Evolutionary conservation across 805 yeast genomes (phyloP), one percentile per base, ranked within the genome.

Genomic region (Starmerella roubikii): DNA sequence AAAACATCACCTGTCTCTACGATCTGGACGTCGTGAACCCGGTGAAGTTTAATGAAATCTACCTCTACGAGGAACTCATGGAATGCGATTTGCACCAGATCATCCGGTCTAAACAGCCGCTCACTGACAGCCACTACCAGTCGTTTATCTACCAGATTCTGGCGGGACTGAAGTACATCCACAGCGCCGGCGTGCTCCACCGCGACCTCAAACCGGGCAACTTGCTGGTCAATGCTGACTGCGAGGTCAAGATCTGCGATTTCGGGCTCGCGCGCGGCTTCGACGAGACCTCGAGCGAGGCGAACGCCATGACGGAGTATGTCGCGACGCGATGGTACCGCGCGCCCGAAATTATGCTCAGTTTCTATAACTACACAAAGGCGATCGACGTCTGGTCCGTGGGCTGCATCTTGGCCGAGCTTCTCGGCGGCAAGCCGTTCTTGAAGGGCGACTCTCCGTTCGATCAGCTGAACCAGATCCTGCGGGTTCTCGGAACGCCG

Each of bases 61-160:
- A 91, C 50, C 66, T 91, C 7, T 91, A 91, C 54, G 98, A 91
- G 59, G 98, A 88, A 60, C 66, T 91, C 50, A 91, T 91, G 98
- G 98, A 91, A 59, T 91, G 98, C 63, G 98, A 91, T 59, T 79
- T 91, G 83, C 97, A 91, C 59, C 97, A 88, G 60, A 91, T 91
- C 54, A 88, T 91, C 45, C 70, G 94, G 51, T 82, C 94, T 10
- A 88, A 86, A 17, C 97, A 88, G 60, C 71, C 71, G 40, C 66
- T 88, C 37, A 73, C 82, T 17, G 97, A 88, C 58, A 94, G 85
- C 58, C 97, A 88, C 58, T 77, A 86, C 51, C 97, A 88, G 58
- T 85, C 85, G 59, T 88, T 88, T 56, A 72, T 82, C 17, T 88
- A 88, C 60, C 97, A 88, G 60, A 83, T 93, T 0, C 63, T 88